Conservation (phyloP, 495 filamentous ascomycete genomes). For the Rhizodiscina lignyota region DNA sequence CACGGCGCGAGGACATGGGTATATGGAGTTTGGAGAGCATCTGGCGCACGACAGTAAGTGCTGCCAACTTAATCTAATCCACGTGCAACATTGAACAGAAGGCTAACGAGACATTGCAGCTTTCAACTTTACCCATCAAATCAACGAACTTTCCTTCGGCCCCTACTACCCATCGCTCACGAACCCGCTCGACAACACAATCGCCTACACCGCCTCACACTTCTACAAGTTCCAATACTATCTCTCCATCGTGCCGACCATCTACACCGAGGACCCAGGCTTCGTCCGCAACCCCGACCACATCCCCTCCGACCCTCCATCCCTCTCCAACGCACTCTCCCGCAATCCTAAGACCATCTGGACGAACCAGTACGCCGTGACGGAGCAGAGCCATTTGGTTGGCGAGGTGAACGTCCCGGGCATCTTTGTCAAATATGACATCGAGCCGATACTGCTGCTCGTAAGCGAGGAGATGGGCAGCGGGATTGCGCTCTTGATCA, state of each 20-base stretch:
- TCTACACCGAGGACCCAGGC: constrained; percentile 54
- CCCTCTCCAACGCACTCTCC: constrained; percentile 10
- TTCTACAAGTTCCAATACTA: constrained; percentile 99
- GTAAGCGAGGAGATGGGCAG: constrained; percentile 68
- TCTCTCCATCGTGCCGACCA: constrained; percentile 89
- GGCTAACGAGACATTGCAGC: constrained; percentile 24
- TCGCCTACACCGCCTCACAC: constrained; percentile 53
- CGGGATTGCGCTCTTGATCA: constrained; percentile 56
- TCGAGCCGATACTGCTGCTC: constrained; percentile 82
- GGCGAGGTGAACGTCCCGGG: constrained; percentile 63
- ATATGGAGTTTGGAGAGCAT: constrained; percentile 62
- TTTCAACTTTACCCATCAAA: constrained; percentile 98
- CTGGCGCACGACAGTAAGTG: constrained; percentile 67
- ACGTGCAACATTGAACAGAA: constrained; percentile 1
- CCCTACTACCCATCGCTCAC: constrained; percentile 83
- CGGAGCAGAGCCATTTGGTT: constrained; percentile 56
- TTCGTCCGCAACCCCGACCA: constrained; percentile 18
- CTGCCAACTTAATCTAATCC: not conserved
- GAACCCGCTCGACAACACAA: constrained; percentile 88
- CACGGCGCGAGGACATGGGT: constrained; percentile 88
- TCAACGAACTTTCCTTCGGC: constrained; percentile 92
- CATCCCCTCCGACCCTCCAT: constrained; percentile 11
- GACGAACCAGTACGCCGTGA: constrained; percentile 98
- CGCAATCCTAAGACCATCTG: constrained; percentile 40
- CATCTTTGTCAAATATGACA: constrained; percentile 98